Conservation (phyloP, 345 rosid species). For the Limnanthes douglasii region DNA sequence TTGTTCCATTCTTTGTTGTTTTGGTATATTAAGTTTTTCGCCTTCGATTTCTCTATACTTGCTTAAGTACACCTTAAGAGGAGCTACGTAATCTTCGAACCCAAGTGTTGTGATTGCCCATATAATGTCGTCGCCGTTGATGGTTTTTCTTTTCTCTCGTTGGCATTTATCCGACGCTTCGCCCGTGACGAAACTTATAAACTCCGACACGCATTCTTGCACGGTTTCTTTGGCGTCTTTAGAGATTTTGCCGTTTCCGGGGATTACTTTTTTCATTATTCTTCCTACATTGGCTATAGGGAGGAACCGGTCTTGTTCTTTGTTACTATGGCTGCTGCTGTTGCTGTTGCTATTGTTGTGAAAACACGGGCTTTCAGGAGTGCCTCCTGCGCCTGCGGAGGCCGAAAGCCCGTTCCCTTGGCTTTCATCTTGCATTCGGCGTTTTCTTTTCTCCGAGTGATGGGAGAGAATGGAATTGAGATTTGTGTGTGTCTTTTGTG, state of each 20-base stretch:
- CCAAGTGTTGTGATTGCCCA: conserved; percentile 70
- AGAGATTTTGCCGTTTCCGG: conserved; percentile 49
- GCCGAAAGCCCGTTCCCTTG: conserved; percentile 22
- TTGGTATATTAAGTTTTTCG: conserved; percentile 44
- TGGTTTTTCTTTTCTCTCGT: conserved; percentile 55
- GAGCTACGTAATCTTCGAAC: conserved; percentile 48
- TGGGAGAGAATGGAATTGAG: conserved; percentile 6
- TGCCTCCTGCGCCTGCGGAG: conserved; percentile 13
- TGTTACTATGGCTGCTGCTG: conserved; percentile 12
- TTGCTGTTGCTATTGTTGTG: conserved; percentile 10
- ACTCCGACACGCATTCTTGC: conserved; percentile 67
- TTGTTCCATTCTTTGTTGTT: conserved; percentile 23
- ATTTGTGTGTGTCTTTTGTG: conserved; percentile 4
- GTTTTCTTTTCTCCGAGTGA: conserved; percentile 3
- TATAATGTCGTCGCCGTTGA: conserved; percentile 60
- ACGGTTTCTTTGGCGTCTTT: conserved; percentile 65
- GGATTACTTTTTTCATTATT: conserved; percentile 63
- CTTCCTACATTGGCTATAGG: conserved; percentile 72
- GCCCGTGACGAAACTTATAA: conserved; percentile 60
- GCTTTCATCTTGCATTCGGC: conserved; percentile 42
- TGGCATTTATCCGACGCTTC: conserved; percentile 69
- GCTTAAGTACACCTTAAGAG: conserved; percentile 35
- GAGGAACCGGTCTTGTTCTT: conserved; percentile 58
- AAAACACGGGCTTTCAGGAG: conserved; percentile 40
- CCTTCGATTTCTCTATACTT: conserved; percentile 57